These are phyloP conservation scores for Purshia tridentata DNA, from an alignment of 306 rosid species.

Conservation along the genomic window DNA sequence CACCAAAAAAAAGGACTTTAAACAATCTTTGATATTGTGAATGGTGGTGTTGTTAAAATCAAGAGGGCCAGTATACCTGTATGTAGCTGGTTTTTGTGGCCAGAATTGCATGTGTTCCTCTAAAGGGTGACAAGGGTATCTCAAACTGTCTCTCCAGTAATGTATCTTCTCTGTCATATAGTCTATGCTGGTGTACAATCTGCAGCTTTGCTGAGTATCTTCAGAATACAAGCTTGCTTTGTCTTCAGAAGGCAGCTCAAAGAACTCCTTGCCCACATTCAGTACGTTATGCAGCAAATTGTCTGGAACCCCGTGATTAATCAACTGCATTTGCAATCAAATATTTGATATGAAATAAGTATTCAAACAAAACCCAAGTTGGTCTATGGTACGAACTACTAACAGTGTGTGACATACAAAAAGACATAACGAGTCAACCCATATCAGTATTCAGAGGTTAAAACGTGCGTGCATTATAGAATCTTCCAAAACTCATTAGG, in stretches of 20 bases:
- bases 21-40: too few species aligned
- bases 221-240: constrained; percentile 19
- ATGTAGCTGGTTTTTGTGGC: constrained; percentile 15
- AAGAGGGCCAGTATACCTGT: neutral
- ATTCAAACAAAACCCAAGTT: neutral
- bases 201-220: constrained; percentile 18
- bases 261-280: constrained; percentile 17
- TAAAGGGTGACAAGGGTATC: constrained; percentile 20
- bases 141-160: constrained; percentile 19
- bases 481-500: too few species aligned
- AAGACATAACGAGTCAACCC: too few species aligned
- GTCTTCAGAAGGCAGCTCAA: constrained; percentile 18
- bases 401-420: too few species aligned
- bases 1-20: neutral
- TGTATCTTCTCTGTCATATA: constrained; percentile 13
- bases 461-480: too few species aligned
- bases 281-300: neutral
- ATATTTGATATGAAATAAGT: neutral
- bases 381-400: too few species aligned
- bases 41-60: too few species aligned
- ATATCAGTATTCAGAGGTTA: too few species aligned
- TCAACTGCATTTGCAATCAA: constrained; percentile 5
- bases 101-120: constrained; percentile 22
- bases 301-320: constrained; percentile 17
- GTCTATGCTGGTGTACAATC: constrained; percentile 18